These are phyloP conservation scores for Hylodesmum podocarpum DNA, from an alignment of 306 rosid genomes.

Conservation along the genomic window DNA sequence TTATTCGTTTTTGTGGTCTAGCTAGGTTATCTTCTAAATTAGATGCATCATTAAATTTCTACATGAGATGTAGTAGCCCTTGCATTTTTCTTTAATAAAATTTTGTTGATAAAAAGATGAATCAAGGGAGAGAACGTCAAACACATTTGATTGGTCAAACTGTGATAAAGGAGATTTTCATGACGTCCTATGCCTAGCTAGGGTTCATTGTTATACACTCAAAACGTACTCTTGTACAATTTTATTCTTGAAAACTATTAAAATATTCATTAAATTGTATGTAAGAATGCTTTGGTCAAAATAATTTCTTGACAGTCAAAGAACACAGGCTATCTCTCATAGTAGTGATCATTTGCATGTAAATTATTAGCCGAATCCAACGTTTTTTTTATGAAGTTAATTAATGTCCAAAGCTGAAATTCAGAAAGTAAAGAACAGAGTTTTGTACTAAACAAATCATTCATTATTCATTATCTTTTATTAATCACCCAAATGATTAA, in stretches of 20 bases:
- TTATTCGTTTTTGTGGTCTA: neutral
- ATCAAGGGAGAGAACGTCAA: neutral
- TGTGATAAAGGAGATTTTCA: constrained; percentile 7
- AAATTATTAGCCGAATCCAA: neutral
- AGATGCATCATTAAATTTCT: neutral
- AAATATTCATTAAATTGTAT: neutral
- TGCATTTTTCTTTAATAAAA: neutral
- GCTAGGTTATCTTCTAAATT: neutral
- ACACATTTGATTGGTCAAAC: neutral
- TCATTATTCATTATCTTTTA: neutral
- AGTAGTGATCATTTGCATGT: constrained; percentile 29
- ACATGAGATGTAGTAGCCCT: neutral
- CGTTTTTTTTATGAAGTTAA: too few species aligned
- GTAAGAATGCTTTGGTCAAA: constrained; percentile 23
- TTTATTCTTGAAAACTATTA: neutral
- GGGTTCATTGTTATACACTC: constrained; percentile 13
- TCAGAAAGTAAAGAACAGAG: neutral
- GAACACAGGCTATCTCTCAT: constrained; percentile 28
- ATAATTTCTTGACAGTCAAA: constrained; percentile 4
- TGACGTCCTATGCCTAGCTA: constrained; percentile 26
- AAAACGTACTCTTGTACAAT: constrained; percentile 20
- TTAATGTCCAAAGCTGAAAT: neutral
- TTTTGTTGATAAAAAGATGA: neutral
- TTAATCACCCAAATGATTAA: neutral
- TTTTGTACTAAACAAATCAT: neutral